Evolutionary conservation across 2,329 filamentous ascomycete species (phyloP), one percentile per base, ranked within the genome.

Genomic region (Coniochaeta hoffmannii): DNA sequence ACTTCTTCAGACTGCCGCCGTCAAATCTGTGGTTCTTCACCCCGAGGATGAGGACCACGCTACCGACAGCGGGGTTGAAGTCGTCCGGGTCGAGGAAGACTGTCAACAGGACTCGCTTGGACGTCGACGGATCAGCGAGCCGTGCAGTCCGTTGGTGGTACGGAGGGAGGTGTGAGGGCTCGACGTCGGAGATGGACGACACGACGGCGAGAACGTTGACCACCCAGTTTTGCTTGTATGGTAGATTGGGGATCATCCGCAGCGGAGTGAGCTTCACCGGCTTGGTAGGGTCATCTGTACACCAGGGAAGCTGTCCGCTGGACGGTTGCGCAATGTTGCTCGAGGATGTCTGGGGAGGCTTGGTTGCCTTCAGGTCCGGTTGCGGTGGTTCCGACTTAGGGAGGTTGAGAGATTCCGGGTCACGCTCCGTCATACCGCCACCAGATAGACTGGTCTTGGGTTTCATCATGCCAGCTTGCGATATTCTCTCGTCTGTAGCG

Each of bases 1-100:
- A 76, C 61, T 75, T 75, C 61, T 73, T 73, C 56, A 76, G 54
- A 57, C 69, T 68, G 1, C 73, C 71, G 1, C 72, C 74, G 2
- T 82, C 80, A 56, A 78, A 82, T 1, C 72, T 65, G 52, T 83
- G 80, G 31, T 83, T 83, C 67, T 83, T 83, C 1, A 82, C 79
- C 0, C 79, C 79, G 0, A 77, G 69, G 0, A 83, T 65, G 4
- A 83, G 59, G 1, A 82, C 75, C 0, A 75, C 74, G 53, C 73
- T 77, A 3, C 80, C 80, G 0, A 81, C 62, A 0, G 46, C 55
- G 0, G 80, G 80, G 1, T 56, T 59, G 59, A 83, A 83, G 0
- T 63, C 61, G 1, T 77, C 73, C 0, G 80, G 74, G 26, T 82
- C 76, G 4, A 82, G 69, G 53, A 82, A 82, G 0, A 82, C 76